Evolutionary conservation across 139 green algal species (phyloP).

Genomic region (Ettlia oleoabundans): DNA sequence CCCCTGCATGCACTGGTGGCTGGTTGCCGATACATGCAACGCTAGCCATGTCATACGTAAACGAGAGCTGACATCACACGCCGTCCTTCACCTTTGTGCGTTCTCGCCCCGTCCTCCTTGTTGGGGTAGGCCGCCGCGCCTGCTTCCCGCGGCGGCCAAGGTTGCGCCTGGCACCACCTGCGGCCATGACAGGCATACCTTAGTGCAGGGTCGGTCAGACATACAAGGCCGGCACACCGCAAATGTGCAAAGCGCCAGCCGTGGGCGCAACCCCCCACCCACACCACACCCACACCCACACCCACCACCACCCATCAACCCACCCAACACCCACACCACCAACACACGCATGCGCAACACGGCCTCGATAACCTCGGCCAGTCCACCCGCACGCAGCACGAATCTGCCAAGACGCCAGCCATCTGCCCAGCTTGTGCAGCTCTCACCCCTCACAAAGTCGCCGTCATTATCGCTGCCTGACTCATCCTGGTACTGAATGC

Average conservation of each 20-base stretch:
- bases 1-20: background rate
- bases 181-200: background rate
- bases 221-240: background rate
- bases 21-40: too few species aligned
- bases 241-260: too few species aligned
- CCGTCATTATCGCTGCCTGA: background rate
- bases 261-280: too few species aligned
- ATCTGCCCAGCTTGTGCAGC: background rate
- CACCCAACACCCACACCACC: too few species aligned
- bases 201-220: background rate
- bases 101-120: background rate
- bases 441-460: background rate
- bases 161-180: background rate
- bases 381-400: too few species aligned
- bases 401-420: background rate
- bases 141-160: background rate
- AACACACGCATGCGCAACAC: too few species aligned
- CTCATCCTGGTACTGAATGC: background rate
- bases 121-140: background rate
- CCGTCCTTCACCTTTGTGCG: background rate
- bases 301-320: too few species aligned
- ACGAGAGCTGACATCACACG: too few species aligned
- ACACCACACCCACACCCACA: too few species aligned
- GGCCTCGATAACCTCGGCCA: too few species aligned
- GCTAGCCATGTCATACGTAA: too few species aligned